Percentiles rank a stretch among this genome's conserved stretches.
These are phyloP conservation scores for Tribonema minus DNA, from an alignment of 108 stramenopile genomes.

Conservation along the genomic window DNA sequence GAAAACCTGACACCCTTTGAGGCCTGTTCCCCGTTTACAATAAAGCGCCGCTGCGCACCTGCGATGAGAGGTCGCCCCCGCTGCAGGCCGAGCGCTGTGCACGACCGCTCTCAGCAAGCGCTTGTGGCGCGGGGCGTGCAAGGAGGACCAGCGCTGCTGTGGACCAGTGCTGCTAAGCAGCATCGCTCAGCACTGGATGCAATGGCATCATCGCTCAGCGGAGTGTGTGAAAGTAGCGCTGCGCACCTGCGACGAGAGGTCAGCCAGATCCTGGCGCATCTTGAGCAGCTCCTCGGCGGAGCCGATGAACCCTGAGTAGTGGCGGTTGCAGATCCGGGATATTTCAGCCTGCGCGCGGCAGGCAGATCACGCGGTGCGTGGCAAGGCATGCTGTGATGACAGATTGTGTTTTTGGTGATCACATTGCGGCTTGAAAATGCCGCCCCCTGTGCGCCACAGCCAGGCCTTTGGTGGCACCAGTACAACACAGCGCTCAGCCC, in stretches of 20 bases:
- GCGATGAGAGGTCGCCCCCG: not conserved
- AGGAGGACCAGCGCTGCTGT: not conserved
- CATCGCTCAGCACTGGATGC: too few species aligned
- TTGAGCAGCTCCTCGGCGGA: constrained; percentile 30
- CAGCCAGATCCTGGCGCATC: constrained; percentile 16
- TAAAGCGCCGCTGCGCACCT: too few species aligned
- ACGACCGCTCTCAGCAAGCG: not conserved
- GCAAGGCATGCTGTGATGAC: not conserved
- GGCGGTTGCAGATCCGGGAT: constrained; percentile 13
- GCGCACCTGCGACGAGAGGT: constrained; percentile 12
- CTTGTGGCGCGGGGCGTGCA: not conserved
- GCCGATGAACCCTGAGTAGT: constrained; percentile 33
- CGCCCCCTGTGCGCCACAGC: not conserved
- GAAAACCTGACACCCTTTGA: too few species aligned
- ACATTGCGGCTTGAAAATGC: too few species aligned
- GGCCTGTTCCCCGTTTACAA: too few species aligned
- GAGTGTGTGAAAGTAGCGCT: too few species aligned
- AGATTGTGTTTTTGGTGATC: too few species aligned
- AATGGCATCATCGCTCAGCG: too few species aligned
- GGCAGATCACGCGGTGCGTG: constrained; percentile 1
- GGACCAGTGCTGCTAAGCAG: not conserved
- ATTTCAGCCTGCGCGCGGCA: constrained; percentile 27
- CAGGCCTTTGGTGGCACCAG: not conserved
- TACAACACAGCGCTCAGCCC: not conserved
- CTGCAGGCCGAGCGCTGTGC: not conserved